phyloP scores from a whole-genome alignment of 1,139 yeast species.

The Magnusiomyces ingens region DNA sequence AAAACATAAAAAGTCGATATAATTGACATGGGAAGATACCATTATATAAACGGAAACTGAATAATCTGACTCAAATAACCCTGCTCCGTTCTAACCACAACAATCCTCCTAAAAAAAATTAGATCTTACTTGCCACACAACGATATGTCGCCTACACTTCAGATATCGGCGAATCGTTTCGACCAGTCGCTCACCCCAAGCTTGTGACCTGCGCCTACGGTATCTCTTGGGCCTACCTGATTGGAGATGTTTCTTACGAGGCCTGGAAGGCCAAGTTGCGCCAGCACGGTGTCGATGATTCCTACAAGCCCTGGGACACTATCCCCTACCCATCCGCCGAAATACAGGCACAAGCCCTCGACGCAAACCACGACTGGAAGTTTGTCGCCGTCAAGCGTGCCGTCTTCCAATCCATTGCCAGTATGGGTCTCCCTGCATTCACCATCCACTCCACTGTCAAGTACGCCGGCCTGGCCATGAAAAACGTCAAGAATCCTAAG shows the following conservation, averaged over 20 bases:
- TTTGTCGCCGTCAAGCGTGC: conserved; percentile 62
- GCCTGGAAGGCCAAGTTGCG: conserved; percentile 69
- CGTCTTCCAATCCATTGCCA: conserved; percentile 70
- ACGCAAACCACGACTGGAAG: conserved; percentile 52
- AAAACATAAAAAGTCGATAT: no score
- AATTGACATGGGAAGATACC: not conserved
- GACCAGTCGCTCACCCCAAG: conserved; percentile 73
- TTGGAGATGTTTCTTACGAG: conserved; percentile 73
- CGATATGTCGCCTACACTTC: conserved; percentile 83
- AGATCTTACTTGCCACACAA: conserved; percentile 63
- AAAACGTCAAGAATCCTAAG: conserved; percentile 43
- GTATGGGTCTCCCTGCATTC: conserved; percentile 83
- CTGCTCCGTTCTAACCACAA: not conserved
- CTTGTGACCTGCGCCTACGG: conserved; percentile 63
- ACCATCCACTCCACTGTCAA: conserved; percentile 77
- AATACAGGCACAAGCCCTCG: conserved; percentile 34
- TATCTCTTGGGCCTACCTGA: conserved; percentile 66
- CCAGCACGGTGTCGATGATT: conserved; percentile 62
- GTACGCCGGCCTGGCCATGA: conserved; percentile 51
- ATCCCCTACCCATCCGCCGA: conserved; percentile 35
- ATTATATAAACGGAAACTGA: not conserved
- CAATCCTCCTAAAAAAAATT: not conserved
- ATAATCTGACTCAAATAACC: not conserved
- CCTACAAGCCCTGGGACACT: conserved; percentile 63
- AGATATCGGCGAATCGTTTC: conserved; percentile 83